Evolutionary conservation across 345 rosid genomes (phyloP).

Genomic region (Lepidium aucheri): DNA sequence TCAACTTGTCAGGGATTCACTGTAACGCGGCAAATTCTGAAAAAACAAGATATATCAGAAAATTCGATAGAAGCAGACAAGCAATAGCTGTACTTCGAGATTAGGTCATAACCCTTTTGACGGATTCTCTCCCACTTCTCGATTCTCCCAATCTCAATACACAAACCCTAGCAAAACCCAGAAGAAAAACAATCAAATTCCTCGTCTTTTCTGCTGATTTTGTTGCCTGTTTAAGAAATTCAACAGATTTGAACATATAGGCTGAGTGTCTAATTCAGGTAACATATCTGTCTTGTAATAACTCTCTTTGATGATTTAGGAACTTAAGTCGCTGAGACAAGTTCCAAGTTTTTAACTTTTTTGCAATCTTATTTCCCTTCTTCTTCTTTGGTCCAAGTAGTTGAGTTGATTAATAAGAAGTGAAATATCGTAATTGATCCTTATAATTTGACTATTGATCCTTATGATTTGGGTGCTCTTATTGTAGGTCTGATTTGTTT

Average conservation of each 20-base stretch:
- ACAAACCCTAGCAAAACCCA: not conserved
- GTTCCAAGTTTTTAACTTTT: constrained; percentile 4
- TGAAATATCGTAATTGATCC: not conserved
- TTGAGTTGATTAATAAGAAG: not conserved
- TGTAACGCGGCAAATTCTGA: constrained; percentile 28
- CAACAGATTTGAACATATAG: not conserved
- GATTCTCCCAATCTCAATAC: not conserved
- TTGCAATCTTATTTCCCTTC: not conserved
- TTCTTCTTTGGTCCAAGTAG: not conserved
- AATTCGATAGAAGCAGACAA: not conserved
- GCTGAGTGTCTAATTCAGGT: not conserved
- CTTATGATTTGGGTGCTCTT: not conserved
- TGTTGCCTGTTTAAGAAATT: not conserved
- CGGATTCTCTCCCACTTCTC: not conserved
- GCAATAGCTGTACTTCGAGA: not conserved
- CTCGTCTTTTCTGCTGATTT: not conserved
- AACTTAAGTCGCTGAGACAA: not conserved
- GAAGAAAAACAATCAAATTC: not conserved
- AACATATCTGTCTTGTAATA: not conserved
- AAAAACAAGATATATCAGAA: not conserved
- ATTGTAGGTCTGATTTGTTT: constrained; percentile 1
- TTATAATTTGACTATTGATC: not conserved
- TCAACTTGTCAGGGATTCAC: constrained; percentile 20
- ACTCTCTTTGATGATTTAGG: not conserved
- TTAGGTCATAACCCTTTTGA: not conserved